Base-by-base conservation (phyloP, 2,329 filamentous ascomycete species). In the Volutella citrinella region DNA sequence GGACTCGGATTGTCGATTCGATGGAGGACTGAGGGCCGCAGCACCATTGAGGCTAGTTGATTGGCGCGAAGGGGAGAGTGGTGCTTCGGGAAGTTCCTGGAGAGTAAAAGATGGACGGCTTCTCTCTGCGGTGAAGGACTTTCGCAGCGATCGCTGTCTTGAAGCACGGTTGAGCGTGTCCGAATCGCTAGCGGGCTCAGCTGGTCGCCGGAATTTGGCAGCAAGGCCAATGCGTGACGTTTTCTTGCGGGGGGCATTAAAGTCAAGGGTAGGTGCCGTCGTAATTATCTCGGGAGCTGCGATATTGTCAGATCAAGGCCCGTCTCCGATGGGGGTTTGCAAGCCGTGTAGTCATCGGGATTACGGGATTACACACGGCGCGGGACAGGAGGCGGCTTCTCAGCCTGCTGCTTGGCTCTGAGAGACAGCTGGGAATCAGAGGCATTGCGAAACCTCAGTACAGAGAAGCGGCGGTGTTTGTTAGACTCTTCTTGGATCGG, bases 351-450 rank as follows among this genome's bases (percentile, higher is more conserved):
- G n/a, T n/a, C n/a, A n/a, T n/a, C n/a, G n/a, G n/a, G n/a, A n/a
- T n/a, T n/a, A n/a, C n/a, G 28, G 43, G 34, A 34, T 39, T 27
- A 65, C 62, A 46, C 78, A 80, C 70, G 74, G 64, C 65, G 75
- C 56, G 69, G 80, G 55, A 76, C 70, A 50, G 71, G 80, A 52
- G 72, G 78, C 15, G 70, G 63, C 49, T 67, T 72, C 52, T 72
- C 67, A 40, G 70, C 67, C 36, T 88, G 82, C 51, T 84, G 77
- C 58, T 83, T 89, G 32, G 84, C 83, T 57, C 80, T 78, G 19
- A 80, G 70, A 10, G 87, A 88, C 42, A 97, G 67, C 61, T 96
- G 89, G 31, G 89, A 85, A 65, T 97, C 91, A 8, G 90, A 96
- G 42, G 88, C 90, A 74, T 95, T 90, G 54, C 89, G 85, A 60